Evolutionary conservation across 75 land plant species (phyloP), one percentile per base, ranked within the genome.

Genomic region (Pinus albicaulis): DNA sequence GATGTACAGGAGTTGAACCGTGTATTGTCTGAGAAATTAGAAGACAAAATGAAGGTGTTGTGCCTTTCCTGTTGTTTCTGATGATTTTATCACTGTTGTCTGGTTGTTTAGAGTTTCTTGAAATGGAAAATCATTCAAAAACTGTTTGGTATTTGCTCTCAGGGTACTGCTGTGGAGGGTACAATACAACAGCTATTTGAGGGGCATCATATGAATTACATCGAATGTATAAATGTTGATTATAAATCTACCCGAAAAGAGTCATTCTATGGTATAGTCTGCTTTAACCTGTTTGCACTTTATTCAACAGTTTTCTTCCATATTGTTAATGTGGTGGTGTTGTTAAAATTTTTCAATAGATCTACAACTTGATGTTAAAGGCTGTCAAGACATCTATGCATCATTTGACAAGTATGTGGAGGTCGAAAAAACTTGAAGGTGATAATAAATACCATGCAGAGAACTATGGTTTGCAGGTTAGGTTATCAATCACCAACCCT

Each of bases 341-440:
- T 59, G 26, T 55, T 41, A 59, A 68, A 48, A 53, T 55, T 61
- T 82, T 28, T 17, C 22, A 34, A 60, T 83, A 90, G 91, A 90
- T 71, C 82, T 90, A 76, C 92, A 90, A 62, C 83, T 90, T 57
- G 92, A 90, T 86, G 92, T 90, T 53, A 90, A 90, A 83, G 91
- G 91, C 55, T 90, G 92, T 78, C 75, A 77, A 41, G 92, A 90
- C 81, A 88, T 90, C 26, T 90, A 89, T 83, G 91, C 88, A 22
- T 90, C 92, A 7, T 90, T 90, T 86, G 92, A 90, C 80, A 90
- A 90, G 72, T 90, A 89, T 78, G 91, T 90, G 34, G 92, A 90
- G 73, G 92, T 89, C 44, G 92, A 90, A 74, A n/a, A 79, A 78
- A 23, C 85, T 90, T 76, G 92, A 90, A 48, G 92, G 90, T n/a